A percentile compares a stretch with the other conserved stretches of the same genome.
Conservation (phyloP, 768 basidiomycete genomes). For the Termitomyces sp. region DNA sequence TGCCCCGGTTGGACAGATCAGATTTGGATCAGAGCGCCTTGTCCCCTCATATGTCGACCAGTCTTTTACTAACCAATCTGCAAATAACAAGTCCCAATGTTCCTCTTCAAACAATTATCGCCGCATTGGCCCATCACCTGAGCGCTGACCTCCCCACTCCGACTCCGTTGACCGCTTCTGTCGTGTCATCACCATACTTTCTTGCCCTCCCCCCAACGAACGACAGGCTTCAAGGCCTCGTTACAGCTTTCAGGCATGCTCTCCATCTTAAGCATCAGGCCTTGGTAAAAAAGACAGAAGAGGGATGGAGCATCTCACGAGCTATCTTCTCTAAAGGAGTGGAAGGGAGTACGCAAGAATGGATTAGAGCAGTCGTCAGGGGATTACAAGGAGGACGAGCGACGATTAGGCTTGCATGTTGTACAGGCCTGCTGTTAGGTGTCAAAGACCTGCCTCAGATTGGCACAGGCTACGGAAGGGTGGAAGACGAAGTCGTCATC, state of each 20-base stretch:
- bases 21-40: no score
- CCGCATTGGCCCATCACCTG: conserved; percentile 55
- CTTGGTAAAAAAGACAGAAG: conserved; percentile 27
- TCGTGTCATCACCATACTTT: conserved; percentile 53
- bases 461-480: conserved; percentile 25
- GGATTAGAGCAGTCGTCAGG: conserved; percentile 45
- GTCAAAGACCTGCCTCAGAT: conserved; percentile 43
- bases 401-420: conserved; percentile 54
- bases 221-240: conserved; percentile 41
- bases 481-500: conserved; percentile 64
- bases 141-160: conserved; percentile 42
- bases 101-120: conserved; percentile 43
- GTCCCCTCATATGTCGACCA: conserved; percentile 9
- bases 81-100: conserved; percentile 38
- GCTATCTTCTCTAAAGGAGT: conserved; percentile 32
- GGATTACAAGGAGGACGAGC: conserved; percentile 66
- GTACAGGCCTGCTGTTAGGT: conserved; percentile 59
- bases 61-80: conserved; percentile 44
- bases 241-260: conserved; percentile 55
- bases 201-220: conserved; percentile 35
- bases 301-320: conserved; percentile 23
- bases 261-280: conserved; percentile 45
- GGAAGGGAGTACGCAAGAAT: conserved; percentile 37
- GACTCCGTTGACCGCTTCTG: conserved; percentile 51
- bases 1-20: no score